Evolutionary conservation across 805 yeast genomes (phyloP).

Genomic region (Cyberlindnera nakhonratchasimensis): DNA sequence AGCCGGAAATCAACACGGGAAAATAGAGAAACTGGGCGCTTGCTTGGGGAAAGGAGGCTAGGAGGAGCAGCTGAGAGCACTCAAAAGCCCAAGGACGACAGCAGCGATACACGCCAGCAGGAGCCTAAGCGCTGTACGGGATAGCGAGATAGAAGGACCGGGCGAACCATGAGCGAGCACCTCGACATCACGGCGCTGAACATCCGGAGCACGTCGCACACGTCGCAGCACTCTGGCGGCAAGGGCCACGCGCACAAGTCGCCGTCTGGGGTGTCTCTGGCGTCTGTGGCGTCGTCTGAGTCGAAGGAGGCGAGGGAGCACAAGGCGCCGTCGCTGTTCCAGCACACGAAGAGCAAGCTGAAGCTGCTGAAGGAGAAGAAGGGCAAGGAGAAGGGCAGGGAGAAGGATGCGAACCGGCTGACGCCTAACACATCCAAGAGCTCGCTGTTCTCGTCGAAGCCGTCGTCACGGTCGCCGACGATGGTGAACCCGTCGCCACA

Average conservation of each 20-base stretch:
- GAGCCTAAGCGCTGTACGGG: too few species aligned
- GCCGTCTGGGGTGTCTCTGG: conserved; percentile 13
- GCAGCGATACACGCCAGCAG: too few species aligned
- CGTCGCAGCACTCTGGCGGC: conserved; percentile 9
- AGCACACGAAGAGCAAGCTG: conserved; percentile 16
- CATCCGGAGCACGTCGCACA: conserved; percentile 3
- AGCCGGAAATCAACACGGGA: too few species aligned
- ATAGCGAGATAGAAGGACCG: not conserved
- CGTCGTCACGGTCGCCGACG: conserved; percentile 24
- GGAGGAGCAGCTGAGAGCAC: too few species aligned
- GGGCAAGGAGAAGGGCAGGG: too few species aligned
- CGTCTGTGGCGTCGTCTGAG: conserved; percentile 12
- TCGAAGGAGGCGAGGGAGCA: too few species aligned
- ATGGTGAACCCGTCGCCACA: conserved; percentile 18
- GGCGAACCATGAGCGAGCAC: not conserved
- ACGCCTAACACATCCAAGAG: conserved; percentile 28
- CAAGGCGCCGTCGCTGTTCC: conserved; percentile 14
- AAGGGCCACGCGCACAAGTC: too few species aligned
- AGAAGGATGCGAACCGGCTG: conserved; percentile 15
- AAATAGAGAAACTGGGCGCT: too few species aligned
- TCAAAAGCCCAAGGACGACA: too few species aligned
- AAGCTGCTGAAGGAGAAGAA: conserved; percentile 12
- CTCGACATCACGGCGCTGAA: not conserved
- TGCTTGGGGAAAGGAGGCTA: too few species aligned
- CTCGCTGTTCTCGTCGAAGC: conserved; percentile 24